Conservation (phyloP, 2,329 filamentous ascomycete genomes). For the Seiridium cupressi region DNA sequence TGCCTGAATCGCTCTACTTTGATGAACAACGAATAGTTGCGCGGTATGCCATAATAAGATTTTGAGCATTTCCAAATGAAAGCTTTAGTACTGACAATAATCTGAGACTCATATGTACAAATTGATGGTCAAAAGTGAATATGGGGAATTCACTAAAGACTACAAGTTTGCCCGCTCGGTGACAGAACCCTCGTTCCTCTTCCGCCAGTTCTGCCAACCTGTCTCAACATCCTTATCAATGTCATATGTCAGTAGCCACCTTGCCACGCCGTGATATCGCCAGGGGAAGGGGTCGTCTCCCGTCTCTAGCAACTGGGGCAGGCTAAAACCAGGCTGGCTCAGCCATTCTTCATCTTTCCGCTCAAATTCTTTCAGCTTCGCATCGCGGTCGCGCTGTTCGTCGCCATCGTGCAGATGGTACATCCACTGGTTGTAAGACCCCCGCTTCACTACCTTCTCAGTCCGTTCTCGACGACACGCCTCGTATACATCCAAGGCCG, state of each 20-base stretch:
- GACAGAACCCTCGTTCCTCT: constrained; percentile 3
- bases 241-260: constrained; percentile 39
- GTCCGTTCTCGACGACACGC: constrained; percentile 56
- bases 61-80: too few species aligned
- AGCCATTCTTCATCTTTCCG: constrained; percentile 29
- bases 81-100: too few species aligned
- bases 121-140: not conserved
- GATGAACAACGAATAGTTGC: too few species aligned
- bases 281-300: constrained; percentile 40
- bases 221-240: constrained; percentile 35
- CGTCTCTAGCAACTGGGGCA: constrained; percentile 26
- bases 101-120: not conserved
- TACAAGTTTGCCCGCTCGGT: constrained; percentile 10
- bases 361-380: constrained; percentile 27
- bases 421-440: constrained; percentile 60
- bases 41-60: too few species aligned
- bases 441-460: constrained; percentile 56
- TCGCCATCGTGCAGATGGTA: constrained; percentile 60
- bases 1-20: too few species aligned
- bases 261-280: constrained; percentile 36
- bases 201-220: constrained; percentile 25
- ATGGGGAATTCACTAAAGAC: not conserved
- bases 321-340: constrained; percentile 14
- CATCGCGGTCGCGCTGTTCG: constrained; percentile 53
- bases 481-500: constrained; percentile 50